These are phyloP conservation scores for Aristolochia contorta DNA, from an alignment of 164 flowering plant genomes.

Conservation along the genomic window DNA sequence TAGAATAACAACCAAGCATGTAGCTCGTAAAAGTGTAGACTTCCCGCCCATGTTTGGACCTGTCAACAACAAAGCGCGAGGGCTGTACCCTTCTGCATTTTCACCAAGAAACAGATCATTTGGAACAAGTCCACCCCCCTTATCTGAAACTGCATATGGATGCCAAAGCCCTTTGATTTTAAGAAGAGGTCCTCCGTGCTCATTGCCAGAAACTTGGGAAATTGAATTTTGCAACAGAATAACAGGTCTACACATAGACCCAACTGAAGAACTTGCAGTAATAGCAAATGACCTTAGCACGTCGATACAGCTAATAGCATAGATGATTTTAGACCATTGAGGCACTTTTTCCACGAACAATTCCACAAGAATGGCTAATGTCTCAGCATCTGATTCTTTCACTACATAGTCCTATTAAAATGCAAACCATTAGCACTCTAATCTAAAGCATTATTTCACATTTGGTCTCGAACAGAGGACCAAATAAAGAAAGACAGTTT, in stretches of 20 bases:
- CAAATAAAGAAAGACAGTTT: not conserved
- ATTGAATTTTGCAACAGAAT: constrained; percentile 34
- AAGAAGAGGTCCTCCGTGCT: constrained; percentile 44
- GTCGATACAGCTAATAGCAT: constrained; percentile 65
- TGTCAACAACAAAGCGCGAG: constrained; percentile 68
- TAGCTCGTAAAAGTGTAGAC: constrained; percentile 92
- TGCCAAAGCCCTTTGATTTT: constrained; percentile 80
- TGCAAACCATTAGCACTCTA: not conserved
- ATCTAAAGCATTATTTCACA: not conserved
- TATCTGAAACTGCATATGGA: constrained; percentile 75
- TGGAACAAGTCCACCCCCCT: constrained; percentile 59
- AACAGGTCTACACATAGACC: constrained; percentile 68
- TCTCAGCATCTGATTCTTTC: constrained; percentile 67
- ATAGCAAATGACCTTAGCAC: constrained; percentile 83
- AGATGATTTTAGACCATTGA: constrained; percentile 66
- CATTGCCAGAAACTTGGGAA: constrained; percentile 14
- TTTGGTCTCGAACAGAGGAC: not conserved
- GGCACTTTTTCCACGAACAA: constrained; percentile 53
- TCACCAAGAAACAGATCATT: constrained; percentile 80
- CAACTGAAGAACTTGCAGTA: constrained; percentile 45
- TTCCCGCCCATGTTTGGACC: constrained; percentile 99
- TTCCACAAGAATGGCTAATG: constrained; percentile 64
- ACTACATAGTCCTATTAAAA: constrained; percentile 60
- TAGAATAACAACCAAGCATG: constrained; percentile 77
- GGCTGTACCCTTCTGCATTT: constrained; percentile 34